These are phyloP conservation scores for Aspergillus haitiensis DNA, from an alignment of 495 filamentous ascomycete genomes.

Conservation along the genomic window DNA sequence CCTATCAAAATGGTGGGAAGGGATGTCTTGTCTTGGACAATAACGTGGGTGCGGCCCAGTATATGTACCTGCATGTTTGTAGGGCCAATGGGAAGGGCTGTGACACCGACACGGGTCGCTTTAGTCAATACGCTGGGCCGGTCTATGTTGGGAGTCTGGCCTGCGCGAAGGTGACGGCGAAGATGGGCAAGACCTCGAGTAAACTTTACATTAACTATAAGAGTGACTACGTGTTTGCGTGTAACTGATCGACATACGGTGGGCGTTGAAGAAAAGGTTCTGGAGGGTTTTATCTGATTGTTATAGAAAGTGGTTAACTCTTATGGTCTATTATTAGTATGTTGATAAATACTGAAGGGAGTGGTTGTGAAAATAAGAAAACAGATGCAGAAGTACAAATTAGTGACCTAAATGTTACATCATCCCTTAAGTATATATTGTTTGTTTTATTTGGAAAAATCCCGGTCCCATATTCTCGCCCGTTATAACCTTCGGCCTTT, in stretches of 20 bases:
- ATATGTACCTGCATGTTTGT: conserved; percentile 9
- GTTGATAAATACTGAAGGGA: no score
- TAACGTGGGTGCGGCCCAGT: conserved; percentile 5
- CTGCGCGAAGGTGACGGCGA: conserved; percentile 4
- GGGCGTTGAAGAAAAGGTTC: no score
- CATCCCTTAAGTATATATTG: no score
- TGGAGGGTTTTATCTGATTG: no score
- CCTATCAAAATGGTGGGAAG: conserved; percentile 3
- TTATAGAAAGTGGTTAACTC: no score
- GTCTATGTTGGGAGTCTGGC: conserved; percentile 3
- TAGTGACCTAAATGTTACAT: no score
- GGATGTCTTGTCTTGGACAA: conserved; percentile 11
- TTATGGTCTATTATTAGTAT: no score
- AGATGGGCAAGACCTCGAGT: neutral
- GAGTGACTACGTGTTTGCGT: conserved; percentile 5
- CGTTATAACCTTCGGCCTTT: no score
- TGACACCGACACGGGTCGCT: neutral
- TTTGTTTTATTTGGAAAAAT: no score
- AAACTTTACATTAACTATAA: conserved; percentile 10
- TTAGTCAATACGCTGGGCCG: conserved; percentile 10
- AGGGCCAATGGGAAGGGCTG: neutral
- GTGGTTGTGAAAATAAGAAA: no score
- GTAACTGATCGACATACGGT: neutral
- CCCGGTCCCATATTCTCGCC: no score
- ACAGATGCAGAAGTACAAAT: no score